These are phyloP conservation scores for Mimosa pudica DNA, from an alignment of 306 rosid genomes.

Conservation along the genomic window DNA sequence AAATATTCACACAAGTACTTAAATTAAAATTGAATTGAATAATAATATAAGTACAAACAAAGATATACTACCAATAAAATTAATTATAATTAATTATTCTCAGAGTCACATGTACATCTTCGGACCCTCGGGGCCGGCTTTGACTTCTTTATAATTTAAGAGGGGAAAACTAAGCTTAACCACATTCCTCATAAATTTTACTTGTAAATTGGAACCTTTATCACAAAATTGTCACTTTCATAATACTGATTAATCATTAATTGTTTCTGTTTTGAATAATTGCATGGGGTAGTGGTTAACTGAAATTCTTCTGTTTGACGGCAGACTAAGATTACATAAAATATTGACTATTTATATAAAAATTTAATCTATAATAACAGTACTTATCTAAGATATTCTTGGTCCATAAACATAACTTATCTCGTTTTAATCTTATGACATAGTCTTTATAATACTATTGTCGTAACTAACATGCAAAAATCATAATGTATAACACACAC, in stretches of 20 bases:
- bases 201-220: not conserved
- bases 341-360: not conserved
- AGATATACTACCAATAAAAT: not conserved
- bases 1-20: too few relatives aligned
- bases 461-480: not conserved
- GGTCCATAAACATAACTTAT: not conserved
- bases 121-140: not conserved
- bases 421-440: not conserved
- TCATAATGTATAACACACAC: not conserved
- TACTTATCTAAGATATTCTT: conserved; percentile 7
- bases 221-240: not conserved
- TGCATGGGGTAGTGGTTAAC: not conserved
- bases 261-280: not conserved
- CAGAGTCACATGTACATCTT: not conserved
- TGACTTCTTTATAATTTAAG: not conserved
- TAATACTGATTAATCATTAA: not conserved
- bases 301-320: conserved; percentile 8
- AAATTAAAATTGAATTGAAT: too few relatives aligned
- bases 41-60: too few relatives aligned
- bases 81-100: not conserved
- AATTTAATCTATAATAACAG: conserved; percentile 2
- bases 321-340: conserved; percentile 14
- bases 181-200: not conserved
- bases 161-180: not conserved
- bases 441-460: not conserved